Percentiles rank a stretch among this genome's conserved stretches.
These are phyloP conservation scores for Melaleuca quinquenervia DNA, from an alignment of 345 rosid genomes.

Conservation along the genomic window DNA sequence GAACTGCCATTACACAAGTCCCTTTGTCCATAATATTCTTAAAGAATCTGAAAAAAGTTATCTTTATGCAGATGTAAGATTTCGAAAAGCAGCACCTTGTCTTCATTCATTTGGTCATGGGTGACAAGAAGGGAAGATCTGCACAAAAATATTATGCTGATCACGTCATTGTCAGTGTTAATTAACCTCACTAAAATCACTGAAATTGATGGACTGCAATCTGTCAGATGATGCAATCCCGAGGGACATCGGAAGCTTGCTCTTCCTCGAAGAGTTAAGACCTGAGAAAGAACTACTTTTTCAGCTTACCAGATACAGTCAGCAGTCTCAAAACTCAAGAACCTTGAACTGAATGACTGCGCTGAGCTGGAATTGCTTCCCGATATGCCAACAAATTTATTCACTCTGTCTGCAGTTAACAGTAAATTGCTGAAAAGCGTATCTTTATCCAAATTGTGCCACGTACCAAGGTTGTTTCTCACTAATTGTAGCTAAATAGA, in stretches of 20 bases:
- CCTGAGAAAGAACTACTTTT: conserved; percentile 1
- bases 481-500: not conserved
- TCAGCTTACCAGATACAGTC: not conserved
- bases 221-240: conserved; percentile 1
- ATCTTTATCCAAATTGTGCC: not conserved
- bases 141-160: not conserved
- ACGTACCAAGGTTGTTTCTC: not conserved
- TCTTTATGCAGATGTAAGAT: not conserved
- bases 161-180: not conserved
- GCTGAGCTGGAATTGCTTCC: not conserved
- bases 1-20: not conserved
- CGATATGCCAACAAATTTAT: not conserved
- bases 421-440: not conserved
- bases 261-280: not conserved
- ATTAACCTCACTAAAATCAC: not conserved
- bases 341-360: conserved; percentile 2
- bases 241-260: not conserved
- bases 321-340: not conserved
- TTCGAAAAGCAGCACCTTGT: not conserved
- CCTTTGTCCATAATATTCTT: not conserved
- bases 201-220: conserved; percentile 7
- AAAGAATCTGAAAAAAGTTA: not conserved
- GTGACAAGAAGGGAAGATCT: not conserved
- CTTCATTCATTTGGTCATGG: conserved; percentile 6
- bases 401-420: not conserved